These are phyloP conservation scores for Jaltomata sinuosa DNA, from an alignment of 257 asterid species.

Conservation along the genomic window DNA sequence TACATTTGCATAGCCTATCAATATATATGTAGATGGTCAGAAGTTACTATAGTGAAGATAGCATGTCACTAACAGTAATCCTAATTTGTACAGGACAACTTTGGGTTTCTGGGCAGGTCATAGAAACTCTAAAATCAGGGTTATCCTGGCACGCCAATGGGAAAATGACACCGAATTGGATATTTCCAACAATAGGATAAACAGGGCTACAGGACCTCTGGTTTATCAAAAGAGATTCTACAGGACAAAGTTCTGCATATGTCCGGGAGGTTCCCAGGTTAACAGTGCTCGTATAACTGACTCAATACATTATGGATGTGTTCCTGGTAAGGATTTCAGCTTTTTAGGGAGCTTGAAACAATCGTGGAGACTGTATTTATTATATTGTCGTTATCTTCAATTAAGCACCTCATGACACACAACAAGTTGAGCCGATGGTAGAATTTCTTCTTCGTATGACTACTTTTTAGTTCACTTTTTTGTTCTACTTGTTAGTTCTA, in stretches of 20 bases:
- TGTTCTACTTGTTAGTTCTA: background rate
- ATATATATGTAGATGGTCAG: background rate
- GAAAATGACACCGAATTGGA: slow-evolving; percentile 96
- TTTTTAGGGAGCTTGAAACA: background rate
- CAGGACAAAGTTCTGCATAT: slow-evolving; percentile 84
- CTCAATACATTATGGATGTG: slow-evolving; percentile 94
- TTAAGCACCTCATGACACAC: background rate
- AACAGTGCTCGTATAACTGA: slow-evolving; percentile 98
- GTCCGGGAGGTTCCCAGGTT: slow-evolving; percentile 99
- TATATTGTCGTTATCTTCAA: background rate
- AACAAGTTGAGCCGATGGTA: background rate
- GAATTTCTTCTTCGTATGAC: background rate
- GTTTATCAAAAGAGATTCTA: slow-evolving; percentile 88
- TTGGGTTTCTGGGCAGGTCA: slow-evolving; percentile 99
- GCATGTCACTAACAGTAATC: background rate
- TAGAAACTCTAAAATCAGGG: slow-evolving; percentile 91
- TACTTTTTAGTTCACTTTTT: background rate
- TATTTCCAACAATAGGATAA: slow-evolving; percentile 74
- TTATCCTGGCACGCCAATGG: slow-evolving; percentile 87
- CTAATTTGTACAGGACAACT: slow-evolving; percentile 56
- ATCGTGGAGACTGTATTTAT: background rate
- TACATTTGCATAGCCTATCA: background rate
- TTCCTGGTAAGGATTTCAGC: slow-evolving; percentile 69
- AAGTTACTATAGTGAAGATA: background rate
- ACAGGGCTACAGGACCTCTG: slow-evolving; percentile 84